Base-by-base conservation (phyloP, 2,329 filamentous ascomycete species). In the Penicillium expansum region DNA sequence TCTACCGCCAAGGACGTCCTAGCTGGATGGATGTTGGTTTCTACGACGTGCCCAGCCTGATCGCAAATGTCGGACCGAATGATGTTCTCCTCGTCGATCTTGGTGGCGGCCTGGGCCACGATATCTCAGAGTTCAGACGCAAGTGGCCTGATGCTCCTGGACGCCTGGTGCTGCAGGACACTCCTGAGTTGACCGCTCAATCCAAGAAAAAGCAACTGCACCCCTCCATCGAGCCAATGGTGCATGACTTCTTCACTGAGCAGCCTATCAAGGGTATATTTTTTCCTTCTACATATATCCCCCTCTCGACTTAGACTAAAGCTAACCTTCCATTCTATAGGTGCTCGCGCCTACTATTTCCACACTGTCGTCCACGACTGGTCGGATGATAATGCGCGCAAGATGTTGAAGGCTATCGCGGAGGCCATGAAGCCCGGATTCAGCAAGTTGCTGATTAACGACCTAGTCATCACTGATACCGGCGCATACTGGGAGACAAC, bases 131-230 rank as follows among this genome's bases (percentile, higher is more conserved):
- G 38, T 75, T 81, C 55, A 68, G 51, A 2, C 59, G 62, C 0
- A 74, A 76, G 47, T 73, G 74, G 57, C 74, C 77, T 0, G 49
- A 71, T 0, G 64, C 69, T 0, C 73, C 75, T 0, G 80, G 80
- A 1, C 68, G 72, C 4, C 64, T 83, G 2, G 65, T 83, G 0
- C 67, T 83, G 0, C 80, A 84, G 60, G 82, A 84, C 58, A 68
- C 79, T 6, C 72, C 76, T 0, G 65, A 70, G 3, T 76, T 82
- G 18, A 52, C 71, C 48, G 59, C 64, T 42, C 57, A 70, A 18
- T 64, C 66, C 16, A 59, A 62, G 22, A 27, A 42, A 39, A 48
- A 59, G n/a, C 27, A 54, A 2, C 42, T 65, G 4, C 29, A 59
- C 48, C 8, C 54, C 27, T 43, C 60, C 13, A 66, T 74, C 29